Percentiles rank a stretch among this genome's conserved stretches.
Evolutionary conservation across 768 basidiomycete species (phyloP).

Genomic region (Tricholoma saponaceum): DNA sequence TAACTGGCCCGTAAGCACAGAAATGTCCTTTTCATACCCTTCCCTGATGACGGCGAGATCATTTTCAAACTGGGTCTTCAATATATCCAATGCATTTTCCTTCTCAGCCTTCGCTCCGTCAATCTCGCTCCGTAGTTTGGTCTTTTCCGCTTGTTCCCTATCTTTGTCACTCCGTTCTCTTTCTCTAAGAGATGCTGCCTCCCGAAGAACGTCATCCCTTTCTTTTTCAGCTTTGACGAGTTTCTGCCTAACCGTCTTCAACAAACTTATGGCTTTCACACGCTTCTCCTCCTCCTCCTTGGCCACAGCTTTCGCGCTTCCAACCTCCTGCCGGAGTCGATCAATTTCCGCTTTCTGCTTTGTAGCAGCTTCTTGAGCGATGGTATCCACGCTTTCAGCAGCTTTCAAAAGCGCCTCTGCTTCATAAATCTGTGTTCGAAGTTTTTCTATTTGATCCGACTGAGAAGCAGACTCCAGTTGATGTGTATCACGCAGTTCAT

Average conservation of each 20-base stretch:
- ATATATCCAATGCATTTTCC: constrained; percentile 53
- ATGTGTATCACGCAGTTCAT: constrained; percentile 84
- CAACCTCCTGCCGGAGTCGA: constrained; percentile 59
- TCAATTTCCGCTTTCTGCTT: constrained; percentile 54
- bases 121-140: constrained; percentile 58
- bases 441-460: constrained; percentile 64
- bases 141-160: constrained; percentile 50
- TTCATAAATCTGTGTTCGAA: constrained; percentile 66
- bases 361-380: constrained; percentile 44
- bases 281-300: constrained; percentile 99
- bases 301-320: constrained; percentile 52
- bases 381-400: constrained; percentile 43
- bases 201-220: constrained; percentile 71
- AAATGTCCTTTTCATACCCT: constrained; percentile 70
- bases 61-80: constrained; percentile 69
- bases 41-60: constrained; percentile 61
- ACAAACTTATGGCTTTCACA: constrained; percentile 83
- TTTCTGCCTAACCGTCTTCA: constrained; percentile 96
- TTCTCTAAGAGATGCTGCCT: constrained; percentile 46
- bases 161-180: constrained; percentile 51
- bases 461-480: constrained; percentile 77
- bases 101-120: constrained; percentile 57
- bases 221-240: constrained; percentile 97
- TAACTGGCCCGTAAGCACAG: constrained; percentile 60
- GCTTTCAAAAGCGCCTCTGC: constrained; percentile 66